Evolutionary conservation across 129 eudicot genomes (phyloP), one percentile per base, ranked within the genome.

Genomic region (Kitagawia praeruptora): DNA sequence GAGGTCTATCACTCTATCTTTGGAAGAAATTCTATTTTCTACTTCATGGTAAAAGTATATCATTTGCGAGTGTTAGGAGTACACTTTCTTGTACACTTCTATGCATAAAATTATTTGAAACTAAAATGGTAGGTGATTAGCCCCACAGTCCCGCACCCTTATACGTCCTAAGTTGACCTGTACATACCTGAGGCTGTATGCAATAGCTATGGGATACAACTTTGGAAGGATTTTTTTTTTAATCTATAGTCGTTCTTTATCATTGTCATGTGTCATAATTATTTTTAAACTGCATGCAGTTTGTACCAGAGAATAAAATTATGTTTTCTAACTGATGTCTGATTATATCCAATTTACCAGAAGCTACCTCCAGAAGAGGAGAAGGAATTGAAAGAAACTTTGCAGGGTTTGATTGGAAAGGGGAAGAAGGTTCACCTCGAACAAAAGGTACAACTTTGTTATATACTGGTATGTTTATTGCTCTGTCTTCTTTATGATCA

Each of bases 351-450:
- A 51, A 4, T 46, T n/a, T n/a, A 38, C 58, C 87, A 93, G 98
- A 91, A 95, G 77, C 92, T 93, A 64, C 97, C 96, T 76, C 81
- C 91, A 42, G 88, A 82, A 56, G 97, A 93, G 83, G 98, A 93
- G 90, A 89, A 93, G 87, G 93, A 93, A 84, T 83, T 93, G 84
- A 93, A 80, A 78, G 95, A 87, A 75, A 88, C 96, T 23, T 81
- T 93, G 83, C 93, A 91, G 75, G 91, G 86, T 7, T 82, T 91
- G 51, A 88, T 93, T 80, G 98, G 98, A 70, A 80, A 91, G 81
- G 97, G 98, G 81, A 93, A 87, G 93, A 89, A 80, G 79, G 95
- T 91, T 51, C 82, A 77, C 48, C 88, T 93, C 67, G 95, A 91
- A 70, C 98, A 93, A 84, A 93, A 93, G 95, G 98, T 88, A 89